Conservation (phyloP, 2,329 filamentous ascomycete species). For the Claviceps sp. region DNA sequence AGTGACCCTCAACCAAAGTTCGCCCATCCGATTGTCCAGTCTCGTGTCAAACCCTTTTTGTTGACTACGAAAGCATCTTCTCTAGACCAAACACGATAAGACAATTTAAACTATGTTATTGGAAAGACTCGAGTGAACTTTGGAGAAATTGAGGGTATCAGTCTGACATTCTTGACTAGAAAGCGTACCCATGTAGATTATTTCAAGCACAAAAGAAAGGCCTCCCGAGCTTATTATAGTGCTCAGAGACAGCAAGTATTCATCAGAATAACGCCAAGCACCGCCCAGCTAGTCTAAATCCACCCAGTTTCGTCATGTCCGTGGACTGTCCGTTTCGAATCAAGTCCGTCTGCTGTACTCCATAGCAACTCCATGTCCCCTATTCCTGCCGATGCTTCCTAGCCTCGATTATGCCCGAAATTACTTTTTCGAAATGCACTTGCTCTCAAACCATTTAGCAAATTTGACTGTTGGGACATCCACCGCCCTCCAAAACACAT, state of each 20-base stretch:
- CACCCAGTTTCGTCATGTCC: background rate
- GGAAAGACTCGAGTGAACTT: too few species aligned
- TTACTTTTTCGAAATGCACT: constrained; percentile 21
- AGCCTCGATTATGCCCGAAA: background rate
- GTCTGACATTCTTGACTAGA: too few species aligned
- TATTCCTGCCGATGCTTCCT: background rate
- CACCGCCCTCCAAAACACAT: constrained; percentile 42
- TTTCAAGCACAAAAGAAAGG: too few species aligned
- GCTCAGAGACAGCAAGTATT: background rate
- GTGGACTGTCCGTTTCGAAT: background rate
- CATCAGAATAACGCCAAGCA: background rate
- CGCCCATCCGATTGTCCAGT: too few species aligned
- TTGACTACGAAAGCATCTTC: too few species aligned
- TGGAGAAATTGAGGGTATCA: background rate
- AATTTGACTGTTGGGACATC: constrained; percentile 43
- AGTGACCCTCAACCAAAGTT: too few species aligned
- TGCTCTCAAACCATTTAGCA: constrained; percentile 40
- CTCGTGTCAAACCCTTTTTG: too few species aligned
- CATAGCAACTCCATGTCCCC: background rate
- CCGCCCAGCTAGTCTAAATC: background rate
- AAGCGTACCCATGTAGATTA: too few species aligned
- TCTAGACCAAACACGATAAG: too few species aligned
- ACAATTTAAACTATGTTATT: too few species aligned
- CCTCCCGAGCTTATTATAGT: background rate
- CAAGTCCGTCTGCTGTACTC: background rate